Base-by-base conservation (phyloP, 2,329 filamentous ascomycete species). In the Cylindrodendrum hubeiense region DNA sequence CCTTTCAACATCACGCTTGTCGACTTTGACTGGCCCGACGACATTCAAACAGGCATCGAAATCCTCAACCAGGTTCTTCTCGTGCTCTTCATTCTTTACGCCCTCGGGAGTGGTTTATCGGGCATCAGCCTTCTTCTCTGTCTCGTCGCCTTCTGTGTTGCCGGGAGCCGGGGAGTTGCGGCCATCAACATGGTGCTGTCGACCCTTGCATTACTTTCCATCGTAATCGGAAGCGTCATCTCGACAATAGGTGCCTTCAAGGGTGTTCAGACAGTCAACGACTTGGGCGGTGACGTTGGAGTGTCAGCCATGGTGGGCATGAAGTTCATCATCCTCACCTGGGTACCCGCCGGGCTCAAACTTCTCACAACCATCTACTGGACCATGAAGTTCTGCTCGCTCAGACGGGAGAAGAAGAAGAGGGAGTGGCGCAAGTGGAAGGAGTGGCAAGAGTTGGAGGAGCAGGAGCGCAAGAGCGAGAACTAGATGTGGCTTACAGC, bases 241-340 rank as follows among this genome's bases (percentile, higher is more conserved):
- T 56, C 53, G 26, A 56, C 53, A 10, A 56, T 56, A 9, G 41
- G 53, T 28, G 53, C 53, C 26, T 56, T 44, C 53, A 56, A 56
- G 39, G 41, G 53, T 24, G 43, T 56, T 13, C 30, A 39, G 7
- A 44, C 44, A 28, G 41, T 56, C 41, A 56, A 56, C 28, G 53
- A 56, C 12, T 30, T 34, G 10, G 53, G 53, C 19, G 3, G 37
- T 26, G 53, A 46, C 19, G 19, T 46, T n/a, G 53, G 53, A 24
- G 53, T 56, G n/a, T 46, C 53, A 41, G 53, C 39, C 26, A 19
- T 34, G 26, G 53, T 56, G n/a, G 53, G 53, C 8, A 9, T 56
- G 19, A 46, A 46, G 41, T 56, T 56, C 15, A 34, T 56, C 53
- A 37, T 56, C 28, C 41, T 56, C 10, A 56, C 53, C 13, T 56